These are phyloP conservation scores for Podospora bellae-mahoneyi DNA, from an alignment of 495 filamentous ascomycete species.

Conservation along the genomic window DNA sequence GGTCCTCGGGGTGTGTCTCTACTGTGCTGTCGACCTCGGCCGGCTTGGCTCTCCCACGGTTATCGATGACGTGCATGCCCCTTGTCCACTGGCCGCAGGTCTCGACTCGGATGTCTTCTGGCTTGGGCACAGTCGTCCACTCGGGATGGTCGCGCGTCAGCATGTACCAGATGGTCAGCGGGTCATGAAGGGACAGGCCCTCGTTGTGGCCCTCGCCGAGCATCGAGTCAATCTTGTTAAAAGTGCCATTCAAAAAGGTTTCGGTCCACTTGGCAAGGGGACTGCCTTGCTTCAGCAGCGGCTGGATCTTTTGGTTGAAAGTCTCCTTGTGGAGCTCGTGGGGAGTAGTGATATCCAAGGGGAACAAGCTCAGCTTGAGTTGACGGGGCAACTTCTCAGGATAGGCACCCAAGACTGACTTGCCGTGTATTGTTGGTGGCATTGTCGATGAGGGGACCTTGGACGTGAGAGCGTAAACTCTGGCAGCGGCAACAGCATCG, in stretches of 20 bases:
- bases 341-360: slow-evolving; percentile 80
- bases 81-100: slow-evolving; percentile 89
- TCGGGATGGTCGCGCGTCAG: slow-evolving; percentile 53
- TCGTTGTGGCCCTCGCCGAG: slow-evolving; percentile 52
- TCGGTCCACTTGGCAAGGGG: slow-evolving; percentile 81
- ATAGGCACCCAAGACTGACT: slow-evolving; percentile 57
- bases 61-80: slow-evolving; percentile 84
- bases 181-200: slow-evolving; percentile 78
- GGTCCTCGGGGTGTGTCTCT: slow-evolving; percentile 34
- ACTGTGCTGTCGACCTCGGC: slow-evolving; percentile 49
- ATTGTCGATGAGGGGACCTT: slow-evolving; percentile 64
- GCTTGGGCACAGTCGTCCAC: slow-evolving; percentile 47
- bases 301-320: slow-evolving; percentile 55
- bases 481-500: slow-evolving; percentile 78
- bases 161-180: slow-evolving; percentile 83
- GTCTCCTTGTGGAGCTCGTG: slow-evolving; percentile 62
- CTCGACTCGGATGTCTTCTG: slow-evolving; percentile 80
- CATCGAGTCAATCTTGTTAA: slow-evolving; percentile 66
- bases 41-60: slow-evolving; percentile 58
- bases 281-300: slow-evolving; percentile 53
- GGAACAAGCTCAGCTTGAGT: slow-evolving; percentile 76
- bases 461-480: slow-evolving; percentile 86
- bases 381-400: slow-evolving; percentile 59
- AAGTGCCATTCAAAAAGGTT: slow-evolving; percentile 74
- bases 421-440: slow-evolving; percentile 53